Evolutionary conservation across 441 rosid genomes (phyloP).

Genomic region (Populus hybrid): DNA sequence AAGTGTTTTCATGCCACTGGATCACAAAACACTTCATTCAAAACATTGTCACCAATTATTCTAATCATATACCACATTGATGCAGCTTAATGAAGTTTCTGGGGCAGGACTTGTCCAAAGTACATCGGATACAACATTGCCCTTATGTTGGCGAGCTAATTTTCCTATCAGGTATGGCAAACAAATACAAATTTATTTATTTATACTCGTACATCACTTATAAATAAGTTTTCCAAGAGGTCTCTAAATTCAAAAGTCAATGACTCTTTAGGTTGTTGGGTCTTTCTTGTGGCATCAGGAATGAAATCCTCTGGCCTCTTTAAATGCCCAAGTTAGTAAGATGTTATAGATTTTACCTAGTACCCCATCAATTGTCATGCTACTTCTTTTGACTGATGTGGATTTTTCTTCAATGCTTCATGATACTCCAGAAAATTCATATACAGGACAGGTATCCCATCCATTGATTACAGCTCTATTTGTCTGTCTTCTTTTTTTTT

Average conservation of each 20-base stretch:
- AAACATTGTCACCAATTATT: slow-evolving; percentile 1
- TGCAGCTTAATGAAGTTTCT: slow-evolving; percentile 61
- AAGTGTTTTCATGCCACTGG: slow-evolving; percentile 28
- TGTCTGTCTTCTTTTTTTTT: too few species aligned
- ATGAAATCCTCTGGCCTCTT: background rate
- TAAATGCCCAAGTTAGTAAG: too few species aligned
- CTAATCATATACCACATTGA: slow-evolving; percentile 10
- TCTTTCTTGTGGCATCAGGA: background rate
- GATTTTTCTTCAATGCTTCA: too few species aligned
- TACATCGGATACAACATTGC: slow-evolving; percentile 59
- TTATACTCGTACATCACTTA: too few species aligned
- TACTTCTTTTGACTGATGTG: too few species aligned
- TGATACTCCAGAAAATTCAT: too few species aligned
- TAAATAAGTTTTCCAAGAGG: background rate
- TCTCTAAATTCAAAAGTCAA: background rate
- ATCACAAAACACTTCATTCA: background rate
- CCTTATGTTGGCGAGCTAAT: slow-evolving; percentile 67
- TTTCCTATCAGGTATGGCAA: slow-evolving; percentile 52
- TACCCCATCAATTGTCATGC: too few species aligned
- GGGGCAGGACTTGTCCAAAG: slow-evolving; percentile 46
- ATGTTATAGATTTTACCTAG: too few species aligned
- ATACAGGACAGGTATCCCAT: too few species aligned
- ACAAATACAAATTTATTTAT: background rate
- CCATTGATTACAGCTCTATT: too few species aligned
- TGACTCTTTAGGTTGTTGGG: background rate